A percentile compares a stretch with the other conserved stretches of the same genome.
Evolutionary conservation across 2,329 filamentous ascomycete genomes (phyloP).

Genomic region (Calonectria crousiana): DNA sequence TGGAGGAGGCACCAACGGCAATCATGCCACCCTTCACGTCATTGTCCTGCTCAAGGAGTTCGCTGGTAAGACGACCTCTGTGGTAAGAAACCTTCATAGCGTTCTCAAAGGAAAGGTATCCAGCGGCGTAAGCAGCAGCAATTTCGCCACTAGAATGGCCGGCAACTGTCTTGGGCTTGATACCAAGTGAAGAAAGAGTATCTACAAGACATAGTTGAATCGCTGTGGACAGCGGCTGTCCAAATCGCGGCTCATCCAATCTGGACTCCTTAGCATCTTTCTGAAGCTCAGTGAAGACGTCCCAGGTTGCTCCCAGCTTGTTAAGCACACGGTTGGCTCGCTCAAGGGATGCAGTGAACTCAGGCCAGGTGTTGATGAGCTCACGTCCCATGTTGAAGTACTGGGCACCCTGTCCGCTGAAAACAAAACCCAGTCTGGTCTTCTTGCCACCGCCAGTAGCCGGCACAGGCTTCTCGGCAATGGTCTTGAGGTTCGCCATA

Average conservation of each 20-base stretch:
- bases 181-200: constrained; percentile 43
- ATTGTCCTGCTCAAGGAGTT: constrained; percentile 9
- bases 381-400: constrained; percentile 50
- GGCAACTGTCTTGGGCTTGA: constrained; percentile 45
- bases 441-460: constrained; percentile 19
- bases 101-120: constrained; percentile 37
- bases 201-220: constrained; percentile 56
- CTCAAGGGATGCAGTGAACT: constrained; percentile 34
- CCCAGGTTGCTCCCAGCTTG: constrained; percentile 22
- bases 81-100: constrained; percentile 48
- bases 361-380: constrained; percentile 36
- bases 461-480: constrained; percentile 21
- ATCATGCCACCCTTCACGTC: constrained; percentile 45
- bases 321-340: not conserved
- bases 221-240: constrained; percentile 56
- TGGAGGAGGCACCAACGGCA: constrained; percentile 43
- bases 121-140: constrained; percentile 50
- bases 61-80: constrained; percentile 27
- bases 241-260: constrained; percentile 40
- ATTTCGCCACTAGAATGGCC: constrained; percentile 57
- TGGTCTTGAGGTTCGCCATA: constrained; percentile 21
- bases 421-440: constrained; percentile 45
- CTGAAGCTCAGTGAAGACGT: constrained; percentile 29
- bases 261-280: constrained; percentile 25
- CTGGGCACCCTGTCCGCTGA: constrained; percentile 55